Conservation (phyloP, 345 rosid genomes). For the Reutealis trisperma region DNA sequence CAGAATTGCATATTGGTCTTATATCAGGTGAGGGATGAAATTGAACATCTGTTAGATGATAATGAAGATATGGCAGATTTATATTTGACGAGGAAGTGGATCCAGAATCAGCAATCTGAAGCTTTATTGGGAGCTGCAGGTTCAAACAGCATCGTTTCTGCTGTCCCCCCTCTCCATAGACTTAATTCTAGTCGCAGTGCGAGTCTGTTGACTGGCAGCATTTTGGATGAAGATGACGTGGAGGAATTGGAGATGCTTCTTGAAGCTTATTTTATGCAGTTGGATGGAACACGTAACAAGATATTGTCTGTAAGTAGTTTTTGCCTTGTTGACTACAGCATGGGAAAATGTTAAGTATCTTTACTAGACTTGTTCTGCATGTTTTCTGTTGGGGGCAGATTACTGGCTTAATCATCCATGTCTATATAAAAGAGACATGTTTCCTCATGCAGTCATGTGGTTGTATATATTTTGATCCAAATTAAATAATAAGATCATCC, state of each 20-base stretch:
- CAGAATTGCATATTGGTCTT: background rate
- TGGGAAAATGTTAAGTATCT: background rate
- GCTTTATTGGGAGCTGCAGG: constrained; percentile 45
- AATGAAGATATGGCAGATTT: constrained; percentile 87
- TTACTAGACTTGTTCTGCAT: background rate
- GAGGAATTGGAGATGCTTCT: constrained; percentile 93
- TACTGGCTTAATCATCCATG: too few relatives aligned
- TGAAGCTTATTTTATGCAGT: constrained; percentile 94
- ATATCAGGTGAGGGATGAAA: constrained; percentile 84
- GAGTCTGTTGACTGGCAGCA: constrained; percentile 58
- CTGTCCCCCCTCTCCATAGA: constrained; percentile 39
- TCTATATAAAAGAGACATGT: background rate
- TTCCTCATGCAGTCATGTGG: background rate
- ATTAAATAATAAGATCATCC: too few relatives aligned
- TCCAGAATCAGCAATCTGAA: constrained; percentile 74
- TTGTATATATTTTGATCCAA: too few relatives aligned
- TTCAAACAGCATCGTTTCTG: constrained; percentile 42
- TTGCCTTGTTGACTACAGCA: background rate
- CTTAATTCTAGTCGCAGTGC: constrained; percentile 59
- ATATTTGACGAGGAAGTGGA: constrained; percentile 78
- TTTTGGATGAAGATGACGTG: constrained; percentile 58
- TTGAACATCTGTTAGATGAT: constrained; percentile 83
- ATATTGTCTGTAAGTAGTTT: constrained; percentile 71
- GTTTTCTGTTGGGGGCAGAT: background rate
- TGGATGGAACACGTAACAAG: constrained; percentile 91